Evolutionary conservation across 2,329 filamentous ascomycete genomes (phyloP).

Genomic region (Aspergillus texensis): DNA sequence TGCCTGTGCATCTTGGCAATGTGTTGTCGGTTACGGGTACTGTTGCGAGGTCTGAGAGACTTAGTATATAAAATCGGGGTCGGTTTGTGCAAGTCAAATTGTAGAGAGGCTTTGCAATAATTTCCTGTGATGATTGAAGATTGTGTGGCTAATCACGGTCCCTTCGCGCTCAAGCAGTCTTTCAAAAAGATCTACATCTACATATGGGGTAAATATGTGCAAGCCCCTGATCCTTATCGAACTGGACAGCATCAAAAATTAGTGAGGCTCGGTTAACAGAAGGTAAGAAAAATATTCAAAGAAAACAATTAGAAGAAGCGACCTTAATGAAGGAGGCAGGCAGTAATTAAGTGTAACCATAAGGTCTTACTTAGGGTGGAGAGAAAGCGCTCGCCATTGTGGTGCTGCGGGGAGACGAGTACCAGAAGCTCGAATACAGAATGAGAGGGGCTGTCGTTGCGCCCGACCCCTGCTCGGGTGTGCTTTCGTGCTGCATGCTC

Average conservation of each 20-base stretch:
- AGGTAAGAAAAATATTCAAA: neutral
- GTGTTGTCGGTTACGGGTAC: neutral
- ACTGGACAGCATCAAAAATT: neutral
- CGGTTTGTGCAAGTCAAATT: neutral
- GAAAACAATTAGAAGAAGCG: neutral
- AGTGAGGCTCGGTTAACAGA: neutral
- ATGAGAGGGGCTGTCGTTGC: constrained; percentile 8
- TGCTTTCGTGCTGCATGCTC: constrained; percentile 16
- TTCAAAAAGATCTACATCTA: constrained; percentile 8
- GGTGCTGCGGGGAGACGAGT: constrained; percentile 14
- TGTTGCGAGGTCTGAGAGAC: neutral
- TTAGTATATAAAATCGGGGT: neutral
- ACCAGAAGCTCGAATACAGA: constrained; percentile 13
- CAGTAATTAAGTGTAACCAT: constrained; percentile 15
- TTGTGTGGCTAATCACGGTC: neutral
- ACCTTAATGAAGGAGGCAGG: constrained; percentile 5
- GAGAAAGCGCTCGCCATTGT: constrained; percentile 7
- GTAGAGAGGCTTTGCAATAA: neutral
- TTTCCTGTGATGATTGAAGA: neutral
- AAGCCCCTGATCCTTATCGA: neutral
- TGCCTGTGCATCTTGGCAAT: constrained; percentile 18
- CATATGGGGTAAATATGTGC: neutral
- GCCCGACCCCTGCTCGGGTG: constrained; percentile 10
- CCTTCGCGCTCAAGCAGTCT: constrained; percentile 1
- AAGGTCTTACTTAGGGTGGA: constrained; percentile 4